These are phyloP conservation scores for Eucalyptus cloeziana DNA, from an alignment of 345 rosid genomes.

Conservation along the genomic window DNA sequence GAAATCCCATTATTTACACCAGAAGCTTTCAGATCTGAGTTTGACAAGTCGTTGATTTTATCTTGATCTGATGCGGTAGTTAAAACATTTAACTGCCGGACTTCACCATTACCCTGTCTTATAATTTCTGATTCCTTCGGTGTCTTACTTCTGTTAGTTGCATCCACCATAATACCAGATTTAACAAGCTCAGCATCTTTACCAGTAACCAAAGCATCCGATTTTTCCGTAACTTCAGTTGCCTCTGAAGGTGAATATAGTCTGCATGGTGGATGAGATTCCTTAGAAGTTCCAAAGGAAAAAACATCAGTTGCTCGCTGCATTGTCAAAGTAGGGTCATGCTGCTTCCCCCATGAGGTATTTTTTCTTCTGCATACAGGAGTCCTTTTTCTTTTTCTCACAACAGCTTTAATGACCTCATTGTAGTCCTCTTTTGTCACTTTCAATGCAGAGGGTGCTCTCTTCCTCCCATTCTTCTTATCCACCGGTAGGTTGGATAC, in stretches of 20 bases:
- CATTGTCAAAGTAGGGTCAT: not conserved
- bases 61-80: conserved; percentile 5
- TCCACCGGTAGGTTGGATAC: not conserved
- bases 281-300: not conserved
- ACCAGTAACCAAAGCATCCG: not conserved
- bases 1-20: conserved; percentile 15
- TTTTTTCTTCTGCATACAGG: conserved; percentile 13
- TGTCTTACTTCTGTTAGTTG: not conserved
- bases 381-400: conserved; percentile 32
- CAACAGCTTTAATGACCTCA: conserved; percentile 3
- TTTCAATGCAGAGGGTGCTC: conserved; percentile 6
- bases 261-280: not conserved
- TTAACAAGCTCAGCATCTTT: not conserved
- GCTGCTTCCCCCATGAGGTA: not conserved
- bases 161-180: not conserved
- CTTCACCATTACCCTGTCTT: conserved; percentile 12
- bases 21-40: conserved; percentile 13
- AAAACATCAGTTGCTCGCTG: conserved; percentile 1
- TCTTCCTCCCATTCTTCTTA: conserved; percentile 4
- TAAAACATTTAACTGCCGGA: conserved; percentile 11
- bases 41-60: not conserved
- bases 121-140: conserved; percentile 2
- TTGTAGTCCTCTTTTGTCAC: not conserved
- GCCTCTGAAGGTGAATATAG: not conserved
- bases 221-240: not conserved